phyloP scores from a whole-genome alignment of 2,329 filamentous ascomycete genomes.

The Colletotrichum cordylinicola region DNA sequence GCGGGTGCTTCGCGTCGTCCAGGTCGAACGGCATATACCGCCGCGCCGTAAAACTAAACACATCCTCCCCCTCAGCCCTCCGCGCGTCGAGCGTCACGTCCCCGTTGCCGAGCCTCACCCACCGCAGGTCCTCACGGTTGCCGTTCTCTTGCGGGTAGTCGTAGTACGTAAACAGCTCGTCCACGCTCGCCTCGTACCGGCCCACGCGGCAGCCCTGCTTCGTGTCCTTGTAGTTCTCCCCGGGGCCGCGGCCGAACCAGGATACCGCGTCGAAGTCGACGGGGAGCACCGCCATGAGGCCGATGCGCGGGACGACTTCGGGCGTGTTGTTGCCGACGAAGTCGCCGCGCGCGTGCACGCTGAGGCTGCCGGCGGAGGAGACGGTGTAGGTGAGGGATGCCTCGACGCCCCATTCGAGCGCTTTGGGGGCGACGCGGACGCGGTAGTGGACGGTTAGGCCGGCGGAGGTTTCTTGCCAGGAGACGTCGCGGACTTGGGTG shows the following conservation, averaged over 20 bases:
- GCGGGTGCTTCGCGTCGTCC: constrained; percentile 47
- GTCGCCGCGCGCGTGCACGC: constrained; percentile 41
- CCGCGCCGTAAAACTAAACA: constrained; percentile 43
- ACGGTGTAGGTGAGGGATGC: constrained; percentile 45
- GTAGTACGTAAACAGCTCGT: constrained; percentile 50
- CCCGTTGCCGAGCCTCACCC: constrained; percentile 36
- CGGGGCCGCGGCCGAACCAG: constrained; percentile 60
- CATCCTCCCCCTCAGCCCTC: constrained; percentile 1
- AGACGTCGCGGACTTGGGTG: constrained; percentile 16
- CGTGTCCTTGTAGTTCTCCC: constrained; percentile 57
- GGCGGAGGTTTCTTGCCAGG: constrained; percentile 23
- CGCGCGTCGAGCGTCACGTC: constrained; percentile 15
- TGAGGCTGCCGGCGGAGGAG: constrained; percentile 34
- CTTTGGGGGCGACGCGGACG: constrained; percentile 49
- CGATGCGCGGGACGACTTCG: constrained; percentile 52
- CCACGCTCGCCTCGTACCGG: constrained; percentile 37
- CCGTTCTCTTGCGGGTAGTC: constrained; percentile 61
- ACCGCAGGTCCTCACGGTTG: constrained; percentile 55
- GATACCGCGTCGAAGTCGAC: constrained; percentile 26
- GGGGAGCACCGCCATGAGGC: constrained; percentile 46
- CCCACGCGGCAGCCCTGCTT: constrained; percentile 50
- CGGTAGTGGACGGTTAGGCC: constrained; percentile 35
- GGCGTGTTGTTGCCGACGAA: constrained; percentile 42
- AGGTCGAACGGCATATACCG: constrained; percentile 47
- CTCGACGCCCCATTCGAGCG: constrained; percentile 48